Base-by-base conservation (phyloP, 73 alveolate genomes). In the Paramecium tetraurelia region DNA sequence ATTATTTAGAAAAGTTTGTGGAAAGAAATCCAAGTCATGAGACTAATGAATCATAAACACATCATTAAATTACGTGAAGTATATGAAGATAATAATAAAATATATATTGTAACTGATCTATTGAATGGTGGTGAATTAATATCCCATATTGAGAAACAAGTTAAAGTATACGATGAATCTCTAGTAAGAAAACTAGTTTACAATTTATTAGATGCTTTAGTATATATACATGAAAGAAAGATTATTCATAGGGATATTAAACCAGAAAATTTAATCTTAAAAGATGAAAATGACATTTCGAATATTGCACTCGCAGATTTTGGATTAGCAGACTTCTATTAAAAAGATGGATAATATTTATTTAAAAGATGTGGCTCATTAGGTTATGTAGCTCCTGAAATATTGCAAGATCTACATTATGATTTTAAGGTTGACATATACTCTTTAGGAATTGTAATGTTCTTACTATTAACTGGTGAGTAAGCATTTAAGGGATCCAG, bases 311-410 rank as follows among this genome's bases (percentile, higher is more conserved):
- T 86, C 9, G 69, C 41, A 57, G 93, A 86, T 68, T 86, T 86
- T 35, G 86, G 93, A 57, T 68, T 86, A 38, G 63, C 86, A 43
- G 90, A 80, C n/a, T 80, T 44, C 27, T 48, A 80, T 43, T 16
- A 46, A 21, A 10, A 41, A 7, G 48, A 21, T 20, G 76, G 53
- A 38, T 9, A 44, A 24, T 80, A 80, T 48, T 24, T 44, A 18
- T 80, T 43, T 43, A 89, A 94, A 33, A 89, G 77, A 50, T 95
- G 94, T 58, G 98, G 98, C 5, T 93, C 98, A 6, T 33, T 93
- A 80, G 87, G 93, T 72, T 96, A 92, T 77, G 95, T 96, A 92
- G 97, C 98, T 10, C 98, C 98, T 7, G 98, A 96, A 85, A 88
- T 96, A 35, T 94, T 96, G 69, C 68, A 72, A 21, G 96, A 96